These are phyloP conservation scores for Penicillium expansum DNA, from an alignment of 2,329 filamentous ascomycete species.

Conservation along the genomic window DNA sequence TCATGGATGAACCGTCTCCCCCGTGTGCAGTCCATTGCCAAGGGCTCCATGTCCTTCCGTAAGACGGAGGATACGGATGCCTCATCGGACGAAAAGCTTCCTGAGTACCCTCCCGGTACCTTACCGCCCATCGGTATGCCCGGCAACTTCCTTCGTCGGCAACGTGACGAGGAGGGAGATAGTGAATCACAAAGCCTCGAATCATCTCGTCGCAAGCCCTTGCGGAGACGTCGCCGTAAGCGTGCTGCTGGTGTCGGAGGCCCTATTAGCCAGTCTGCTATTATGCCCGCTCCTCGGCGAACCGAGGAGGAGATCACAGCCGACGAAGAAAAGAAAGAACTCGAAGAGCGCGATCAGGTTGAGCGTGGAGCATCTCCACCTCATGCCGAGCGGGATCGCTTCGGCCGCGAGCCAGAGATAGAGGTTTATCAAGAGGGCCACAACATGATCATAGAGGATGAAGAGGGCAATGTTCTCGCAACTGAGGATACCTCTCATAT, in stretches of 20 bases:
- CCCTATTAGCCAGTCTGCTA: slow-evolving; percentile 85
- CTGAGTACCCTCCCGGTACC: slow-evolving; percentile 64
- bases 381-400: slow-evolving; percentile 30
- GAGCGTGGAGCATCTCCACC: slow-evolving; percentile 42
- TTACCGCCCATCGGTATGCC: slow-evolving; percentile 70
- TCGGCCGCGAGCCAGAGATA: slow-evolving; percentile 44
- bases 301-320: slow-evolving; percentile 32
- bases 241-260: slow-evolving; percentile 80
- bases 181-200: slow-evolving; percentile 56
- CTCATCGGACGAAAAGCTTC: slow-evolving; percentile 56
- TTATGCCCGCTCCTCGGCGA: slow-evolving; percentile 59
- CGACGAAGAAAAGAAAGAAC: slow-evolving; percentile 24
- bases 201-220: slow-evolving; percentile 48
- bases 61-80: slow-evolving; percentile 68
- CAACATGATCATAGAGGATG: slow-evolving; percentile 76
- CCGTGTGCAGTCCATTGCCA: slow-evolving; percentile 76
- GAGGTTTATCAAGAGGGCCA: slow-evolving; percentile 80
- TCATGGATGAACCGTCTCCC: slow-evolving; percentile 95
- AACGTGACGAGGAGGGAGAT: slow-evolving; percentile 66
- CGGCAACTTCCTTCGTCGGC: slow-evolving; percentile 74
- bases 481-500: slow-evolving; percentile 53
- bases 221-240: slow-evolving; percentile 60
- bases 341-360: slow-evolving; percentile 28
- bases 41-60: slow-evolving; percentile 68
- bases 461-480: slow-evolving; percentile 79